Evolutionary conservation across 129 eudicot genomes (phyloP).

Genomic region (Daucus carota): DH1_v3.0 NC_030382.2:41100501-41101000

Average conservation of each 20-base stretch:
- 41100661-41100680: not conserved
- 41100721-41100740: not conserved
- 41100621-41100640: not conserved
- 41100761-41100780: not conserved
- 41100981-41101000: not conserved
- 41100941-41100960: not conserved
- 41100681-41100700: not conserved
- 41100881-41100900: not conserved
- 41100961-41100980: not conserved
- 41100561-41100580: no score
- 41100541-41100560: not conserved
- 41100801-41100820: not conserved
- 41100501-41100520: constrained; percentile 2
- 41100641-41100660: not conserved
- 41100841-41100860: not conserved
- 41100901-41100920: not conserved
- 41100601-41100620: not conserved
- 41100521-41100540: not conserved
- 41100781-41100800: not conserved
- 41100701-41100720: not conserved
- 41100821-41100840: not conserved
- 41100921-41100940: not conserved
- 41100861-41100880: not conserved
- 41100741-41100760: not conserved
- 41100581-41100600: not conserved